Evolutionary conservation across 1,139 yeast genomes (phyloP), one percentile per base, ranked within the genome.

Genomic region (Suhomyces bolitotheri): DNA sequence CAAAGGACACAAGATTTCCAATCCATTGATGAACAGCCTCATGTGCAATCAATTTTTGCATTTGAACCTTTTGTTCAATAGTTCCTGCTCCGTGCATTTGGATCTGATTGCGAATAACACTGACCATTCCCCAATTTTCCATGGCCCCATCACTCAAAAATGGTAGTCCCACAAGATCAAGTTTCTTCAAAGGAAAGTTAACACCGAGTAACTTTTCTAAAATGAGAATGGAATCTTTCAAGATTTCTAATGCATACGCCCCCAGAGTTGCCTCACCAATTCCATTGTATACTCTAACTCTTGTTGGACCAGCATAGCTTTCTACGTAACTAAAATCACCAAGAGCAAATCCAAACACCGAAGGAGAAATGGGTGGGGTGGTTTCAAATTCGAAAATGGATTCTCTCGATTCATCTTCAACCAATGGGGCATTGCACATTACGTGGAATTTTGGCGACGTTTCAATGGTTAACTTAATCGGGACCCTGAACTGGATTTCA

Each of bases 21-120:
- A 84, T 60, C 87, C 88, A 84, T 59, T 83, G 90, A 53, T 84
- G 94, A 15, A 82, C 78, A 43, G 83, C 53, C 53, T 83, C 89
- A 53, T 84, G 94, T 1, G 78, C 78, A 6, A 84, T 53, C 34
- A 83, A 66, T 47, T 80, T 83, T 41, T 73, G 64, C 28, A 76
- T 52, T 37, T 58, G 66, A 19, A 43, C 45, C 27, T 55, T 54
- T 4, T 40, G 46, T 3, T 39, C 41, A 4, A 51, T 43, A 2
- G 54, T 43, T 22, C 55, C 52, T 3, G 35, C 27, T 1, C 34
- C 25, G 10, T 63, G 68, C 31, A 66, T 60, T 15, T 17, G 14
- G 13, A 75, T 44, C 43, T 76, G 80, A 31, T 69, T 66, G 31
- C 76, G 70, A 39, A 80, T 71, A 7, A 82, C 68, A 3, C 82